These are phyloP conservation scores for Zea luxurians DNA, from an alignment of 176 grass and related monocot genomes.

Conservation along the genomic window DNA sequence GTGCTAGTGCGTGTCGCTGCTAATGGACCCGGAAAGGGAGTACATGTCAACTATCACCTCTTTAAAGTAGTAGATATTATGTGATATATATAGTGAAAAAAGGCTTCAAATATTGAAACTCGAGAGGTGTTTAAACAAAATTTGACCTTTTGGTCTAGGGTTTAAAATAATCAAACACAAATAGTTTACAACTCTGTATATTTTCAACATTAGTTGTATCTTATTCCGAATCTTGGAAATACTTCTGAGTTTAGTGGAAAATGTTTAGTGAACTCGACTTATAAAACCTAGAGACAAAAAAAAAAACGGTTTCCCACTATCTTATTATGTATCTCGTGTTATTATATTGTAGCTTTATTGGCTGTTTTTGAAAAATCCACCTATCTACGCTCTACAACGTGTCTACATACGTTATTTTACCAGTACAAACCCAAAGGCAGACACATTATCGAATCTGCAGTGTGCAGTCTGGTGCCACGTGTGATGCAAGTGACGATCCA, in stretches of 20 bases:
- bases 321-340: neutral
- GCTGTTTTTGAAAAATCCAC: neutral
- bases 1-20: too few relatives aligned
- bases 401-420: too few relatives aligned
- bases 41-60: too few relatives aligned
- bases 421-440: too few relatives aligned
- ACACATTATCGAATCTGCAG: too few relatives aligned
- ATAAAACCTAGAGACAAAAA: neutral
- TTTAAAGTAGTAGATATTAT: too few relatives aligned
- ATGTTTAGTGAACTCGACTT: constrained; percentile 3
- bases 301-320: constrained; percentile 3
- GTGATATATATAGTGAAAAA: too few relatives aligned
- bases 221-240: neutral
- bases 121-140: neutral
- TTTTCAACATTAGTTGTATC: neutral
- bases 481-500: too few relatives aligned
- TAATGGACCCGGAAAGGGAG: too few relatives aligned
- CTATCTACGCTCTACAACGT: neutral
- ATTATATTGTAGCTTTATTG: constrained; percentile 12
- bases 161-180: neutral
- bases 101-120: neutral
- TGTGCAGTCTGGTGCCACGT: too few relatives aligned
- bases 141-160: neutral
- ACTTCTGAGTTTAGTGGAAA: neutral
- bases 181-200: neutral